Conservation (phyloP, 352 stramenopile species). For the Blastocystis sp. region DNA sequence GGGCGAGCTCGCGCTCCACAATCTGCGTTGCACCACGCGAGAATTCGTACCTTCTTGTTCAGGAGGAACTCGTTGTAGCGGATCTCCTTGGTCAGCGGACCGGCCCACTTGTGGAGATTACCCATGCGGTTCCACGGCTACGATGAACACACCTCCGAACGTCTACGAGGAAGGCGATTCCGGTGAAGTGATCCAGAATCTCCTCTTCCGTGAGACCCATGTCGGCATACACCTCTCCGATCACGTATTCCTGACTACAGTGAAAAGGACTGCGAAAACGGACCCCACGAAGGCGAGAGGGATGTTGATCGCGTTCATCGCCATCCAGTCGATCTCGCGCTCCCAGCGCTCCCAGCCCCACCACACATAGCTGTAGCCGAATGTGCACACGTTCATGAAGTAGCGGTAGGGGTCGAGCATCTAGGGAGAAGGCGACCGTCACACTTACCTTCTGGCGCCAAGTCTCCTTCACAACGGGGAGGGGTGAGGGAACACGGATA, state of each 20-base stretch:
- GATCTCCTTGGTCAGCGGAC: slow-evolving; percentile 28
- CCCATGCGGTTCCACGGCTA: slow-evolving; percentile 66
- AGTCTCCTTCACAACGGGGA: slow-evolving; percentile 36
- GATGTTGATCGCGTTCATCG: slow-evolving; percentile 79
- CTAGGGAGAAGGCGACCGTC: not conserved
- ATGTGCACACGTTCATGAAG: slow-evolving; percentile 80
- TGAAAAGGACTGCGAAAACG: not conserved
- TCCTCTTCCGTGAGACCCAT: slow-evolving; percentile 71
- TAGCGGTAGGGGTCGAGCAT: slow-evolving; percentile 69
- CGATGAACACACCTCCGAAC: not conserved
- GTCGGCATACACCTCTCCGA: slow-evolving; percentile 71
- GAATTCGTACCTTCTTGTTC: not conserved
- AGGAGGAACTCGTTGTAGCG: slow-evolving; percentile 72
- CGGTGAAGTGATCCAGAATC: slow-evolving; percentile 75
- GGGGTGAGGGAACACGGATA: not conserved
- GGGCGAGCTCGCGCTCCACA: slow-evolving; percentile 70
- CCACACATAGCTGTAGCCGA: slow-evolving; percentile 76
- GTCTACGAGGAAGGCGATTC: slow-evolving; percentile 74
- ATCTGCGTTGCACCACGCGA: slow-evolving; percentile 60
- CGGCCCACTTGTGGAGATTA: slow-evolving; percentile 68
- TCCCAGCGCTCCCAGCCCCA: slow-evolving; percentile 78
- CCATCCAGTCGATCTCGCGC: slow-evolving; percentile 80
- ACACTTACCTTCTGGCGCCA: slow-evolving; percentile 56
- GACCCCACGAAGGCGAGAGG: slow-evolving; percentile 76
- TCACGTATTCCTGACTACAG: slow-evolving; percentile 68